Conservation (phyloP, 192 early-diverging fungal species). For the Funneliformis geosporum region DNA sequence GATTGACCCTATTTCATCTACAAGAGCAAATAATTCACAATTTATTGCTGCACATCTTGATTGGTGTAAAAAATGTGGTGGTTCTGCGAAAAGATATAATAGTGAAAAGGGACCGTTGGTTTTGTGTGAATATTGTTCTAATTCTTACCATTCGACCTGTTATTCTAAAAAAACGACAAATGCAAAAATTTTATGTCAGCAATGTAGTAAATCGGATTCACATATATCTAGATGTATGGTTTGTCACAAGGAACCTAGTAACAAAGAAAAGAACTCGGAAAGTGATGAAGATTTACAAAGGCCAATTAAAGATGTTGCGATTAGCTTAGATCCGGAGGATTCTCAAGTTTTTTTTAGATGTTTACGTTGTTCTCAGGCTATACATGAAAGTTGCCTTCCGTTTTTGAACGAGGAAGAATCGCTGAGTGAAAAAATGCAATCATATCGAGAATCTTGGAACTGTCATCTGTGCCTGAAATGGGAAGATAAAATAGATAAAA, state of each 20-base stretch:
- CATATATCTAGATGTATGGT: slow-evolving; percentile 30
- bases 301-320: neutral
- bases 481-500: slow-evolving; percentile 39
- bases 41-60: slow-evolving; percentile 2
- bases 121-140: slow-evolving; percentile 45
- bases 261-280: neutral
- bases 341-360: slow-evolving; percentile 40
- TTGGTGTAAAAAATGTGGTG: slow-evolving; percentile 16
- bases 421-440: slow-evolving; percentile 32
- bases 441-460: slow-evolving; percentile 45
- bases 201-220: neutral
- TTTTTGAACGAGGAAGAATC: neutral
- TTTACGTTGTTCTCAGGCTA: slow-evolving; percentile 39
- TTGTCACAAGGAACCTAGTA: neutral
- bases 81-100: neutral
- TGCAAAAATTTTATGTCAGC: neutral
- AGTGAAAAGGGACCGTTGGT: slow-evolving; percentile 26
- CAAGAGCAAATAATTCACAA: neutral
- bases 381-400: slow-evolving; percentile 39
- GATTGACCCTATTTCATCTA: neutral
- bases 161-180: neutral
- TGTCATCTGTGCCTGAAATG: slow-evolving; percentile 43
- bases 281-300: neutral
- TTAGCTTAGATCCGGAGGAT: neutral
- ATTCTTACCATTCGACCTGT: slow-evolving; percentile 32